These are phyloP conservation scores for Suillus ampliporus DNA, from an alignment of 768 basidiomycete genomes.

Conservation along the genomic window DNA sequence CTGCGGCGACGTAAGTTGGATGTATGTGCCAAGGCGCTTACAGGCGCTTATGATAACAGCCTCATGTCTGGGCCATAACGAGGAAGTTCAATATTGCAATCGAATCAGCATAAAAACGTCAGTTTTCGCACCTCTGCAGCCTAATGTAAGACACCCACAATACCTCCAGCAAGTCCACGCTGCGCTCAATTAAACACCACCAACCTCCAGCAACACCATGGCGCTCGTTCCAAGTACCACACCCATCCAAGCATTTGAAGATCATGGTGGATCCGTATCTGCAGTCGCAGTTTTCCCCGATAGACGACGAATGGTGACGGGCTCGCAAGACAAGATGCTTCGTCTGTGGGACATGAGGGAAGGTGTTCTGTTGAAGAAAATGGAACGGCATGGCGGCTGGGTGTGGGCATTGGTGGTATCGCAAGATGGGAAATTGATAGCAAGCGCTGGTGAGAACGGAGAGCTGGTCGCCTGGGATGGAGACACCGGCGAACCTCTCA, in stretches of 20 bases:
- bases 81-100: neutral
- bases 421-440: neutral
- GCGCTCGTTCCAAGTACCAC: neutral
- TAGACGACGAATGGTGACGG: neutral
- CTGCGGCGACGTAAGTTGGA: neutral
- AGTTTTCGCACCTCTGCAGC: neutral
- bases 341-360: neutral
- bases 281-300: neutral
- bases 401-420: neutral
- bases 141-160: neutral
- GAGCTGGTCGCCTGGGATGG: neutral
- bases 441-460: neutral
- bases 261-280: neutral
- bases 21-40: neutral
- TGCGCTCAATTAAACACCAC: neutral
- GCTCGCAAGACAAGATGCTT: neutral
- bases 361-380: neutral
- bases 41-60: neutral
- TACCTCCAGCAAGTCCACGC: neutral
- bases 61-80: neutral
- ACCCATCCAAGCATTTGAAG: neutral
- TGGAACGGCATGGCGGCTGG: neutral
- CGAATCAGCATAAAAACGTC: neutral
- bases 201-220: neutral
- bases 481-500: neutral